These are phyloP conservation scores for Diutina rugosa DNA, from an alignment of 1,139 yeast genomes.

Conservation along the genomic window DNA sequence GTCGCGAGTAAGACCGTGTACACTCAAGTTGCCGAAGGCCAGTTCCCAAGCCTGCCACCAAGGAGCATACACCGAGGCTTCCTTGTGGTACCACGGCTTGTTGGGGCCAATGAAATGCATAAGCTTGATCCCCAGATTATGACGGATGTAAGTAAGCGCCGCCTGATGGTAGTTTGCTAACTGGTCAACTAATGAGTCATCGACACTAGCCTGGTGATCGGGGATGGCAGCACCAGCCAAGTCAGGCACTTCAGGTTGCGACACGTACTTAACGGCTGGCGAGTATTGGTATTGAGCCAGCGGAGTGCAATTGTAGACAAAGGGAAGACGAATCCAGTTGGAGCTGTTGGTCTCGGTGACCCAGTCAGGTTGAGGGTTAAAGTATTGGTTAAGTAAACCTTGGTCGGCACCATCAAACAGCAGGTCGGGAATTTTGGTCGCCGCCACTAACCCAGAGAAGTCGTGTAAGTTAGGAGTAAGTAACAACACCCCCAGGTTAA, in stretches of 20 bases:
- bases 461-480: conserved; percentile 42
- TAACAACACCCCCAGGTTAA: conserved; percentile 79
- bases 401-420: conserved; percentile 2
- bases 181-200: background rate
- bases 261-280: background rate
- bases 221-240: background rate
- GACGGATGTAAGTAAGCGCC: conserved; percentile 13
- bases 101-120: conserved; percentile 71
- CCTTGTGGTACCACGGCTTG: conserved; percentile 62
- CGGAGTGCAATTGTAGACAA: conserved; percentile 2
- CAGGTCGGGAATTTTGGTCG: conserved; percentile 3
- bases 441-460: conserved; percentile 24
- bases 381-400: conserved; percentile 2
- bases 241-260: background rate
- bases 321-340: conserved; percentile 1
- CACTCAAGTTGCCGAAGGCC: conserved; percentile 13
- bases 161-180: conserved; percentile 13
- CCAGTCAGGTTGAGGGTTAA: conserved; percentile 2
- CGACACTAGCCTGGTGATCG: background rate
- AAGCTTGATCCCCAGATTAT: conserved; percentile 30
- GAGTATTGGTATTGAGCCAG: background rate
- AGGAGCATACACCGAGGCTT: conserved; percentile 12
- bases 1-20: conserved; percentile 5
- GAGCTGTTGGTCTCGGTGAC: background rate
- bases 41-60: conserved; percentile 37